Evolutionary conservation across 768 basidiomycete genomes (phyloP).

Genomic region (Russula emetica): DNA sequence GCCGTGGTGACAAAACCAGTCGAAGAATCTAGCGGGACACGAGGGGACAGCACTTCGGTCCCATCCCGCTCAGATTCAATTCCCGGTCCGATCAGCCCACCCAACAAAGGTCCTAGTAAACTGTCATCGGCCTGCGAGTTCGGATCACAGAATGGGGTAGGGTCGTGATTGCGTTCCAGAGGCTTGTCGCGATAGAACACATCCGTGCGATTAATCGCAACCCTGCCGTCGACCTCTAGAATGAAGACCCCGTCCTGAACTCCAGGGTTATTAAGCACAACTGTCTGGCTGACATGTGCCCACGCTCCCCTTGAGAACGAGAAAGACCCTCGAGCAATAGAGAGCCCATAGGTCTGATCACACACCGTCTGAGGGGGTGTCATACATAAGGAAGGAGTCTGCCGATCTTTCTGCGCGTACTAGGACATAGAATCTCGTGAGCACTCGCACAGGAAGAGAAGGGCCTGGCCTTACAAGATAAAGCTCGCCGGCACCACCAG

Average conservation of each 20-base stretch:
- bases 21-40: neutral
- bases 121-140: constrained; percentile 1
- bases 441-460: neutral
- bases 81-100: neutral
- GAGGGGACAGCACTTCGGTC: neutral
- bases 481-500: constrained; percentile 63
- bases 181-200: constrained; percentile 52
- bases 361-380: constrained; percentile 58
- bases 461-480: constrained; percentile 48
- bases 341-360: constrained; percentile 63
- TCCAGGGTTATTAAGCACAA: constrained; percentile 72
- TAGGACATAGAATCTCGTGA: constrained; percentile 30
- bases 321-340: constrained; percentile 71
- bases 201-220: constrained; percentile 51
- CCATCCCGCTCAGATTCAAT: neutral
- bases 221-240: constrained; percentile 58
- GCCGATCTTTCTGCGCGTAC: constrained; percentile 75
- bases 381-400: constrained; percentile 54
- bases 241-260: constrained; percentile 58
- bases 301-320: constrained; percentile 56
- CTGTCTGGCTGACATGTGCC: constrained; percentile 69
- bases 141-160: constrained; percentile 29
- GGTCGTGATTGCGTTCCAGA: constrained; percentile 2
- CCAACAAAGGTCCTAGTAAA: neutral
- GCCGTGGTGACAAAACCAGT: neutral